phyloP scores from a whole-genome alignment of 441 rosid species.

The Adansonia gregorii region DNA sequence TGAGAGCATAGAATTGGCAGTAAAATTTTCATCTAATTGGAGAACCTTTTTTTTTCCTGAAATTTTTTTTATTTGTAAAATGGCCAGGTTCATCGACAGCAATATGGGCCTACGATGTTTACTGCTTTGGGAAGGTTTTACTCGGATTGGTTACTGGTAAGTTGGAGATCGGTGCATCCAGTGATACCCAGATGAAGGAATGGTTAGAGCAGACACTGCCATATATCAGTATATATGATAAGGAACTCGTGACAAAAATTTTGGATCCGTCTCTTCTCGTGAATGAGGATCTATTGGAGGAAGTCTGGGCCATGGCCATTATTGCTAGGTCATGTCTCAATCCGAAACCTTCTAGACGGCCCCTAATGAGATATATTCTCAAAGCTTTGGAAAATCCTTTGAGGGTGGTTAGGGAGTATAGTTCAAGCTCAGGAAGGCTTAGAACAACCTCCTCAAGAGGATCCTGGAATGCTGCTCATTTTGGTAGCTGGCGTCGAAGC shows the following conservation, averaged over 20 bases:
- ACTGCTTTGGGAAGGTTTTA: conserved; percentile 93
- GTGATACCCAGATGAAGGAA: conserved; percentile 58
- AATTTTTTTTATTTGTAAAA: conserved; percentile 24
- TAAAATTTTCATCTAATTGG: neutral
- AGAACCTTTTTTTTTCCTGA: conserved; percentile 6
- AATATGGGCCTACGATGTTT: conserved; percentile 80
- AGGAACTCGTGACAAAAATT: conserved; percentile 84
- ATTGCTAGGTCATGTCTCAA: conserved; percentile 88
- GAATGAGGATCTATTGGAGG: conserved; percentile 91
- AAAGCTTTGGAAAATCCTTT: conserved; percentile 91
- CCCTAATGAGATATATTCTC: conserved; percentile 85
- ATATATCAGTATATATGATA: conserved; percentile 74
- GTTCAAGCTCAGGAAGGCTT: conserved; percentile 63
- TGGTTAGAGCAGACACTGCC: conserved; percentile 75
- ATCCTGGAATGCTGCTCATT: conserved; percentile 85
- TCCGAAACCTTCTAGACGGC: conserved; percentile 89
- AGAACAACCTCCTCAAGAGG: conserved; percentile 78
- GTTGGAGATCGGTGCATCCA: conserved; percentile 72
- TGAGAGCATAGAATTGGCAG: neutral
- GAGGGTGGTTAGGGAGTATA: conserved; percentile 87
- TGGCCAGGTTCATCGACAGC: conserved; percentile 57
- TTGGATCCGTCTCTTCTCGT: conserved; percentile 84
- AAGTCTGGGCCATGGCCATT: conserved; percentile 98
- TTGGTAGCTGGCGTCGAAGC: conserved; percentile 87
- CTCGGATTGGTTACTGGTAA: conserved; percentile 96